Base-by-base conservation (phyloP, 805 yeast species). In the Candida pseudofarinosa region DNA sequence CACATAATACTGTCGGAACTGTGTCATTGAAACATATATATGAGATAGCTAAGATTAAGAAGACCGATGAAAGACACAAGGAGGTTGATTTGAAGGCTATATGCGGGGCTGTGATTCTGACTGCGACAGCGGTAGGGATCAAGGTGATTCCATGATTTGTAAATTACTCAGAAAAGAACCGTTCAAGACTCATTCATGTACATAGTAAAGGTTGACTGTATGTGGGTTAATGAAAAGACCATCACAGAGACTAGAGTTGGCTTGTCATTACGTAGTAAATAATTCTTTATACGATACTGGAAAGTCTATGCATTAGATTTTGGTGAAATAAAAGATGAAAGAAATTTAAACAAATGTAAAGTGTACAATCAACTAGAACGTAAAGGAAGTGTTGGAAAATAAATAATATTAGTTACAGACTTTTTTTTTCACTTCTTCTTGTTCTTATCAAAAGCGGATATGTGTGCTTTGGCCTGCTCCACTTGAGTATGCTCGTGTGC, bases 401-500 rank as follows among this genome's bases (percentile, higher is more conserved):
- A n/a, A n/a, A n/a, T n/a, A n/a, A n/a, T n/a, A n/a, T n/a, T n/a
- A n/a, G n/a, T n/a, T n/a, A n/a, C n/a, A 10, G 28, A 23, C 28
- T 10, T 23, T 23, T 23, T 26, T 26, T 15, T 4, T 42, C 65
- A 73, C 58, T 77, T 69, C 59, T 75, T 78, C 67, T 87, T 90
- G 59, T 82, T 86, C 71, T 82, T 86, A 59, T 90, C 97, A 51
- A 90, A 75, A 45, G 90, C 84, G 8, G 97, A 96, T 66, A 90
- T 90, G 62, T 90, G 98, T 0, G 98, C 98, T 53, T 88, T 95
- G 46, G 88, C 82, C 60, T 87, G 96, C 52, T 89, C 96, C 39
- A 90, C 97, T 50, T 79, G 79, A 1, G 97, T 88, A 60, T 90
- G 98, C 28, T 74, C 74, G 59, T 90, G 98, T 54, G 80, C 82